Evolutionary conservation across 495 filamentous ascomycete genomes (phyloP), one percentile per base, ranked within the genome.

Genomic region (Penicillium ucsense): DNA sequence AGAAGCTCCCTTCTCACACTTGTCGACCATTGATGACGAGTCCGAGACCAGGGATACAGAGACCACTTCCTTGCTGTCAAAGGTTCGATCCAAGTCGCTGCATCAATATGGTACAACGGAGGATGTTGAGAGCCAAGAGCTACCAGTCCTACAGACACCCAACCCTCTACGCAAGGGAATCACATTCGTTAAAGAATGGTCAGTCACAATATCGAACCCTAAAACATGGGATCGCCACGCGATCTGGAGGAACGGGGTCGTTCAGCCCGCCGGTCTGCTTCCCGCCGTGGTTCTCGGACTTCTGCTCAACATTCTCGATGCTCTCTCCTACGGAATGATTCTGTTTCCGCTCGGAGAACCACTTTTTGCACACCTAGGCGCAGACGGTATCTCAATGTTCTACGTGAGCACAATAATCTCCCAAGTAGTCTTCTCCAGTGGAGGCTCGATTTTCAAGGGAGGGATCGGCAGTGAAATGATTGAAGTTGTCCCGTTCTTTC

Each of bases 381-480:
- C 89, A 4, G 91, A 95, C 43, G 92, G 92, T 9, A 94, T 98
- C 48, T 95, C 94, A 0, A 97, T 98, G 72, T 98, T 96, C 68
- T 98, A 96, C 60, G 85, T 98, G 51, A 96, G 90, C 71, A 94
- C 88, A 48, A 95, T 98, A 50, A 77, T 98, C 28, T 84, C 94
- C 1, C 92, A 98, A 58, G 64, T 98, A 39, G 84, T 88, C n/a
- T 97, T 90, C 63, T 96, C 91, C 2, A 76, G 74, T 45, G 77
- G 81, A 4, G 86, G 88, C 5, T 95, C 89, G 58, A 80, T 87
- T 28, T 98, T 98, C 69, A 84, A 81, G 55, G 91, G 92, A 8
- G 92, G 86, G 5, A 81, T 97, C 55, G 92, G 92, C 27, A 96
- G 90, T n/a, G 92, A 97, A 61, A 85, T 97, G 83, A 97, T 97